Evolutionary conservation across 352 stramenopile genomes (phyloP).

Genomic region (Globisporangium spiculum): DNA sequence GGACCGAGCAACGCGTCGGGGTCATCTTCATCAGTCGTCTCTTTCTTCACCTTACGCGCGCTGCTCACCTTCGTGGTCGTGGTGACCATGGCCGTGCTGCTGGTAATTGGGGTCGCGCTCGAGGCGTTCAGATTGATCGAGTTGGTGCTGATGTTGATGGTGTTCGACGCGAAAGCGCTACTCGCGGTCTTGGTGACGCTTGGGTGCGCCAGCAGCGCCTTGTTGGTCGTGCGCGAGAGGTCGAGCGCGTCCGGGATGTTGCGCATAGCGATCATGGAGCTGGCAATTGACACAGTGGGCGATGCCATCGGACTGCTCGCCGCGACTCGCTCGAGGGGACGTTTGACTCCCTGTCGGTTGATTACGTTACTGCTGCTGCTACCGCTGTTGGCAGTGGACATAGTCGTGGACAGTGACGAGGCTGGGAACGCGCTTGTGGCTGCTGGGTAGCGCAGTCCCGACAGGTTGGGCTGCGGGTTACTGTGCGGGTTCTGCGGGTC

Average conservation of each 20-base stretch:
- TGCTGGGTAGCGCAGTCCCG: conserved; percentile 8
- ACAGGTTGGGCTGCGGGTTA: conserved; percentile 5
- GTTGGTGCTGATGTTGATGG: conserved; percentile 29
- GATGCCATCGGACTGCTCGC: conserved; percentile 32
- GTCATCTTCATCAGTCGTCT: conserved; percentile 21
- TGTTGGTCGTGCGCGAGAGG: conserved; percentile 16
- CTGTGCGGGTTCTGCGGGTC: conserved; percentile 5
- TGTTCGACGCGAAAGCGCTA: conserved; percentile 9
- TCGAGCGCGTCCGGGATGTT: conserved; percentile 19
- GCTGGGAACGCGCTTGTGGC: conserved; percentile 17
- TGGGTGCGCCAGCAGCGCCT: conserved; percentile 24
- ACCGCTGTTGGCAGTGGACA: conserved; percentile 10
- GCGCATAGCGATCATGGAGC: conserved; percentile 73
- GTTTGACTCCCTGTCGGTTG: conserved; percentile 44
- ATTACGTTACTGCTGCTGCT: conserved; percentile 1
- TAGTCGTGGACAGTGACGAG: conserved; percentile 10
- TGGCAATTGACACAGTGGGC: conserved; percentile 48
- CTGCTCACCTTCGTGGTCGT: not conserved
- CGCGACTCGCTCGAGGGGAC: conserved; percentile 27
- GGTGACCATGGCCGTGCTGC: not conserved
- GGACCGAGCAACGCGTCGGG: conserved; percentile 20
- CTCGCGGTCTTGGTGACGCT: conserved; percentile 7
- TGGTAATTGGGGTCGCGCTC: not conserved
- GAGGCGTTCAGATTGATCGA: conserved; percentile 32
- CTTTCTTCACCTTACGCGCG: conserved; percentile 24